Evolutionary conservation across 148 eudicot genomes (phyloP).

Genomic region (Fagopyrum homotropicum): DNA sequence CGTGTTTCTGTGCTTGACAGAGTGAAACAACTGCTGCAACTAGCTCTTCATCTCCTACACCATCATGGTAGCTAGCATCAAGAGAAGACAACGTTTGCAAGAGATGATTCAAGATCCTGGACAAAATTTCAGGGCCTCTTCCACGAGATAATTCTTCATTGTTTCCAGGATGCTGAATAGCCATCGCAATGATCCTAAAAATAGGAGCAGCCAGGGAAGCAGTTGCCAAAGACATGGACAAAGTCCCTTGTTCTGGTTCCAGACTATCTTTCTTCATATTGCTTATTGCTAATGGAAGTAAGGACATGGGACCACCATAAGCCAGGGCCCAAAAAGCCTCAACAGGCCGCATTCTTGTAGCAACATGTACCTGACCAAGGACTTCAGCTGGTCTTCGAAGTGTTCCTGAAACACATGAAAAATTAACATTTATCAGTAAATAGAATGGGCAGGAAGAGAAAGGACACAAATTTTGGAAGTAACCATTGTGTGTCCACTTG

Average conservation of each 20-base stretch:
- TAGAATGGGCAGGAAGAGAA: not conserved
- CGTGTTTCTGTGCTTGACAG: conserved; percentile 86
- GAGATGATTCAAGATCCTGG: conserved; percentile 75
- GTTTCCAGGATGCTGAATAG: conserved; percentile 82
- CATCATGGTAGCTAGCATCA: conserved; percentile 56
- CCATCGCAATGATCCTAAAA: conserved; percentile 83
- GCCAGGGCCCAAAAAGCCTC: conserved; percentile 98
- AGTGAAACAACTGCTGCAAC: conserved; percentile 87
- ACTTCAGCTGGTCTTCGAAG: conserved; percentile 95
- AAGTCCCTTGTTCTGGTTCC: conserved; percentile 67
- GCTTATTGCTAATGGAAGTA: conserved; percentile 83
- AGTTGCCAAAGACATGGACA: conserved; percentile 55
- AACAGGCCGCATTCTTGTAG: conserved; percentile 80
- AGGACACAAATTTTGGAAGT: too few species aligned
- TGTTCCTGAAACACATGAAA: conserved; percentile 41
- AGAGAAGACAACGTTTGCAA: conserved; percentile 66
- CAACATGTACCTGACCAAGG: conserved; percentile 97
- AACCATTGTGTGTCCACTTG: too few species aligned
- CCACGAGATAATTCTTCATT: conserved; percentile 77
- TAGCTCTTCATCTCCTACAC: conserved; percentile 85
- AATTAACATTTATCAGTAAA: not conserved
- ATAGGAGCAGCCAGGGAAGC: conserved; percentile 87
- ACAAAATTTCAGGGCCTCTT: conserved; percentile 85
- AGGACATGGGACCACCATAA: conserved; percentile 90
- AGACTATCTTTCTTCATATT: conserved; percentile 58